phyloP scores from a whole-genome alignment of 2,329 filamentous ascomycete species.

The Phoma sp. region DNA sequence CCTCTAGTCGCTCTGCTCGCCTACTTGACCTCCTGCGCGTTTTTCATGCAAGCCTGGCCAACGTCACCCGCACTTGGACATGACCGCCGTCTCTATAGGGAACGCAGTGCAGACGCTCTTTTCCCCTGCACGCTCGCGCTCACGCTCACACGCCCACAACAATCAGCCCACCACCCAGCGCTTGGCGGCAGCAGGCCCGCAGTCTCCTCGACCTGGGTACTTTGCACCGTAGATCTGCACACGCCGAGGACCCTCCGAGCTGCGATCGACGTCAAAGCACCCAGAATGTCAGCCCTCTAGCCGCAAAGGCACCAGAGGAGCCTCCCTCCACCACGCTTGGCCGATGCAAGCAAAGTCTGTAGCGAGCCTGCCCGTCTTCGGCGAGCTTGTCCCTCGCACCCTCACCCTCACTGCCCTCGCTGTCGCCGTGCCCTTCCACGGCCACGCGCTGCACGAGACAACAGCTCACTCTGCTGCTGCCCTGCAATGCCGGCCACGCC shows the following conservation, averaged over 20 bases:
- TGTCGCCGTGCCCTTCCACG: neutral
- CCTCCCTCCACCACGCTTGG: slow-evolving; percentile 15
- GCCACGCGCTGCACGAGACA: slow-evolving; percentile 21
- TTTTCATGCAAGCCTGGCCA: neutral
- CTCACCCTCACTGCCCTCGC: neutral
- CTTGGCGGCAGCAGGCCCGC: neutral
- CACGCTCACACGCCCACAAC: neutral
- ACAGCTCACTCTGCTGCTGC: slow-evolving; percentile 7
- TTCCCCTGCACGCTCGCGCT: too few species aligned
- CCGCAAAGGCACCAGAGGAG: slow-evolving; percentile 6
- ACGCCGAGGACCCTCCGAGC: slow-evolving; percentile 19
- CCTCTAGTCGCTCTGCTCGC: neutral
- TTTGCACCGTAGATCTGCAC: slow-evolving; percentile 8
- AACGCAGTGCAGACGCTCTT: neutral
- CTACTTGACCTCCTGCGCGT: neutral
- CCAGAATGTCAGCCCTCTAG: slow-evolving; percentile 11
- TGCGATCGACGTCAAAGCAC: slow-evolving; percentile 17
- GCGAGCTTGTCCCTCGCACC: neutral
- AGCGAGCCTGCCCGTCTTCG: slow-evolving; percentile 12
- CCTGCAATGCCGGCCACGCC: too few species aligned
- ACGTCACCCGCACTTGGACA: too few species aligned
- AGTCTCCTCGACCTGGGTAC: neutral
- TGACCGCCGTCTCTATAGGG: too few species aligned
- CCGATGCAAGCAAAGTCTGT: slow-evolving; percentile 9
- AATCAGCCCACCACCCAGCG: neutral